Percentiles rank a stretch among this genome's conserved stretches.
Conservation (phyloP, 2,329 filamentous ascomycete species). For the Fusarium robinianum region DNA sequence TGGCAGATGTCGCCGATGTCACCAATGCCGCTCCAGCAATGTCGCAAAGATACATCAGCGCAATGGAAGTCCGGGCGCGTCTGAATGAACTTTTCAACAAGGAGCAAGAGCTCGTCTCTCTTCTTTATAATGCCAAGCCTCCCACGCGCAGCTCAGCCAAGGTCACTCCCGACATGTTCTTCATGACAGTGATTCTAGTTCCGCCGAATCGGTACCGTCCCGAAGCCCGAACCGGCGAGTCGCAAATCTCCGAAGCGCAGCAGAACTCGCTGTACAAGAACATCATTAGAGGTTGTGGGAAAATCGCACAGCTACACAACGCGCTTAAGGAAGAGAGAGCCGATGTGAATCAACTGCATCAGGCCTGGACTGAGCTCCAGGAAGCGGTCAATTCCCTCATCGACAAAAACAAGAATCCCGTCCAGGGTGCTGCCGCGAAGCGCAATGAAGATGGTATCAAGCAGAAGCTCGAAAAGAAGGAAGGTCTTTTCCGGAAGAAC, state of each 20-base stretch:
- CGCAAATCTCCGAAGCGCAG: conserved; percentile 82
- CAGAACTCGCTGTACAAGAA: conserved; percentile 88
- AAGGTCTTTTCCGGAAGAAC: conserved; percentile 96
- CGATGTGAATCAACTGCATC: conserved; percentile 74
- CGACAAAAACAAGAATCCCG: conserved; percentile 83
- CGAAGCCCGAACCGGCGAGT: conserved; percentile 78
- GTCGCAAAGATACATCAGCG: conserved; percentile 75
- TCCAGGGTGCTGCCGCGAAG: conserved; percentile 76
- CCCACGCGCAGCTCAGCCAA: conserved; percentile 57
- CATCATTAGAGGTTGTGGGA: conserved; percentile 76
- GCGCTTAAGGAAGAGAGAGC: conserved; percentile 51
- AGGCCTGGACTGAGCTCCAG: conserved; percentile 82
- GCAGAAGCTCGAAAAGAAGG: conserved; percentile 97
- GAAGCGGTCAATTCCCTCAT: conserved; percentile 91
- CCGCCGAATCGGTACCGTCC: conserved; percentile 92
- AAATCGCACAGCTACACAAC: conserved; percentile 70
- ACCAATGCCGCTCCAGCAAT: conserved; percentile 11
- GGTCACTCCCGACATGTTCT: conserved; percentile 89
- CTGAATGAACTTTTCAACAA: conserved; percentile 81
- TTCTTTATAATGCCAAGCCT: conserved; percentile 83
- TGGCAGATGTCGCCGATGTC: conserved; percentile 40
- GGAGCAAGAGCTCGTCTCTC: conserved; percentile 78
- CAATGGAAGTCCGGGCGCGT: conserved; percentile 80
- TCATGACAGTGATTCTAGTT: conserved; percentile 82
- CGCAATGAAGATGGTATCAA: conserved; percentile 93